A percentile compares a stretch with the other conserved stretches of the same genome.
Evolutionary conservation across 768 basidiomycete genomes (phyloP).

Genomic region (Auricularia cornea): DNA sequence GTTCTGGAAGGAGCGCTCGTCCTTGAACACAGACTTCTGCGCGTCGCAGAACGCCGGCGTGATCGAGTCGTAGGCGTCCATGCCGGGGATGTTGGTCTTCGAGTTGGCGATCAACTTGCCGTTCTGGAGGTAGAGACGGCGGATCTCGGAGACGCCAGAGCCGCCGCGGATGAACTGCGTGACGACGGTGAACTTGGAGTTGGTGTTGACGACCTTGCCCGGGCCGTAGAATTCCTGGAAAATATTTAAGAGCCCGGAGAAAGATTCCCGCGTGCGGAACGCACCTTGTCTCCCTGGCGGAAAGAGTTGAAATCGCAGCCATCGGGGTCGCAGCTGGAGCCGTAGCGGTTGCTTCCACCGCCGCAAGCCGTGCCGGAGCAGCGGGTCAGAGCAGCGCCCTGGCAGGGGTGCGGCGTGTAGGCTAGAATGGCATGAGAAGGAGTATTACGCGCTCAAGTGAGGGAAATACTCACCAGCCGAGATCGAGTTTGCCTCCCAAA

Average conservation of each 20-base stretch:
- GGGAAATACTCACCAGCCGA: slow-evolving; percentile 19
- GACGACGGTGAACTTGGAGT: slow-evolving; percentile 24
- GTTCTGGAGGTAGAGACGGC: slow-evolving; percentile 47
- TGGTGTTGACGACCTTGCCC: slow-evolving; percentile 13
- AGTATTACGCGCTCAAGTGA: not conserved
- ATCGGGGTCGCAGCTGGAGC: slow-evolving; percentile 41
- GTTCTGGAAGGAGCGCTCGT: slow-evolving; percentile 33
- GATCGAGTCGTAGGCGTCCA: slow-evolving; percentile 37
- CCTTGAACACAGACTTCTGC: slow-evolving; percentile 38
- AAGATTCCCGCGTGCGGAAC: not conserved
- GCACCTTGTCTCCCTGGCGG: slow-evolving; percentile 36
- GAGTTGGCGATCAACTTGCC: slow-evolving; percentile 46
- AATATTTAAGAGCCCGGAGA: not conserved
- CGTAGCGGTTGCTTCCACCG: slow-evolving; percentile 29
- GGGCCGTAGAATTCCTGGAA: slow-evolving; percentile 18
- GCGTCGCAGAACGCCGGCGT: slow-evolving; percentile 39
- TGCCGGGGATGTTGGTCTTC: slow-evolving; percentile 36
- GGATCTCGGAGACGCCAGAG: slow-evolving; percentile 41
- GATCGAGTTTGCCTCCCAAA: slow-evolving; percentile 50
- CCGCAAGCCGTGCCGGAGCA: slow-evolving; percentile 38
- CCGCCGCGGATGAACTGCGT: slow-evolving; percentile 46
- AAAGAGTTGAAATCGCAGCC: slow-evolving; percentile 58
- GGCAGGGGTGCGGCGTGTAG: slow-evolving; percentile 46
- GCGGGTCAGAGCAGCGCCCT: slow-evolving; percentile 28
- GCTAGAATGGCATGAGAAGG: slow-evolving; percentile 25